phyloP scores from a whole-genome alignment of 2,329 filamentous ascomycete species.

The Aspergillus terreus region DNA sequence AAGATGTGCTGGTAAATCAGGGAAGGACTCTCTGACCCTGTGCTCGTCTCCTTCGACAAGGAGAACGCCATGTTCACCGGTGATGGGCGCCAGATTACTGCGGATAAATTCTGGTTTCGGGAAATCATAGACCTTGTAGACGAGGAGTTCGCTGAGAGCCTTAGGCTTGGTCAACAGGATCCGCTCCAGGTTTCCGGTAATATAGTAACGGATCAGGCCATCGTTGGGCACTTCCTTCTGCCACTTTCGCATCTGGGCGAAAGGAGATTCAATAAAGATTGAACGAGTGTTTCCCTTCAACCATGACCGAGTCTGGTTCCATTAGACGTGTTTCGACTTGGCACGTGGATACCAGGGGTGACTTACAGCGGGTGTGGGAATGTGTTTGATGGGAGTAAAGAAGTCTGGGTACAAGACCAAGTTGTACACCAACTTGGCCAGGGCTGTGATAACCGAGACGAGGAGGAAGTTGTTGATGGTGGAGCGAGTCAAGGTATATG shows the following conservation, averaged over 20 bases:
- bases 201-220: constrained; percentile 65
- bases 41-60: constrained; percentile 90
- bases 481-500: constrained; percentile 4
- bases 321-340: not conserved
- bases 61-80: constrained; percentile 48
- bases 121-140: constrained; percentile 67
- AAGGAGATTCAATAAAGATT: constrained; percentile 39
- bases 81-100: constrained; percentile 30
- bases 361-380: constrained; percentile 5
- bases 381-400: constrained; percentile 6
- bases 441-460: not conserved
- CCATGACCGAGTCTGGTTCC: constrained; percentile 35
- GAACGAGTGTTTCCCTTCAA: constrained; percentile 44
- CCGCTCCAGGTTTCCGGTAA: constrained; percentile 60
- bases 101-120: constrained; percentile 56
- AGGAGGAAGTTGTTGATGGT: constrained; percentile 5
- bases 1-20: not conserved
- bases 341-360: not conserved
- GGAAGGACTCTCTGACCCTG: constrained; percentile 48
- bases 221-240: constrained; percentile 60
- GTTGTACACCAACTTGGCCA: constrained; percentile 6
- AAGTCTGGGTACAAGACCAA: constrained; percentile 6
- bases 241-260: constrained; percentile 46
- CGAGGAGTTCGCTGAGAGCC: constrained; percentile 66
- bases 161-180: constrained; percentile 61